Evolutionary conservation across 352 stramenopile genomes (phyloP), one percentile per base, ranked within the genome.

Genomic region (Phytophthora citricola): DNA sequence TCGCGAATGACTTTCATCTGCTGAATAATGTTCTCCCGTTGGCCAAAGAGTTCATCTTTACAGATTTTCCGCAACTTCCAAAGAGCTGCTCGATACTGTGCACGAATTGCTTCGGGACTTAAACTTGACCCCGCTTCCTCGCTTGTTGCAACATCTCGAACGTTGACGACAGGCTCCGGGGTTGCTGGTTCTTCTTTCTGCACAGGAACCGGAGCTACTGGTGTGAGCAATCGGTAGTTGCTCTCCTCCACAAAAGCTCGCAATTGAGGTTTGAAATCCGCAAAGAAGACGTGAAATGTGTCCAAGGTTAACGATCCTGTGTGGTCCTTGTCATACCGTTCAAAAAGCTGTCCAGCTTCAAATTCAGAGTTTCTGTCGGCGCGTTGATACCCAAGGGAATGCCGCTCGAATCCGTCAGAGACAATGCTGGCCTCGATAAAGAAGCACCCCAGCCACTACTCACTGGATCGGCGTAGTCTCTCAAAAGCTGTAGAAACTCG

Each of bases 341-440:
- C 87, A 56, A 95, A 95, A 15, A 95, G 71, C 64, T 95, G 87
- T 1, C 87, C 85, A 38, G 87, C 87, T 44, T 95, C 87, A 60
- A 95, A 95, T 65, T 95, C 87, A 10, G 83, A 91, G 70, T 95
- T 95, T 40, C 71, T 75, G 10, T 85, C 78, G 27, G 85, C 78
- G 27, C 85, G 84, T 55, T 86, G 81, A 52, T 87, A 95, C 4
- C 87, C 10, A 95, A 58, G 29, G 87, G 87, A 12, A 91, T 85
- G 11, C 85, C 85, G 22, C 52, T 79, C 4, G 75, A 76, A 41
- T 93, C 85, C 0, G 81, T 92, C 4, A 95, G 71, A 4, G 87
- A 85, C 32, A 92, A 54, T 3, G 83, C 77, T 38, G 64, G 65
- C 8, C 81, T 73, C 2, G 63, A 49, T 9, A 53, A n/a, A n/a